Conservation (phyloP, 352 stramenopile species). For the Phytophthora cryptogea region DNA sequence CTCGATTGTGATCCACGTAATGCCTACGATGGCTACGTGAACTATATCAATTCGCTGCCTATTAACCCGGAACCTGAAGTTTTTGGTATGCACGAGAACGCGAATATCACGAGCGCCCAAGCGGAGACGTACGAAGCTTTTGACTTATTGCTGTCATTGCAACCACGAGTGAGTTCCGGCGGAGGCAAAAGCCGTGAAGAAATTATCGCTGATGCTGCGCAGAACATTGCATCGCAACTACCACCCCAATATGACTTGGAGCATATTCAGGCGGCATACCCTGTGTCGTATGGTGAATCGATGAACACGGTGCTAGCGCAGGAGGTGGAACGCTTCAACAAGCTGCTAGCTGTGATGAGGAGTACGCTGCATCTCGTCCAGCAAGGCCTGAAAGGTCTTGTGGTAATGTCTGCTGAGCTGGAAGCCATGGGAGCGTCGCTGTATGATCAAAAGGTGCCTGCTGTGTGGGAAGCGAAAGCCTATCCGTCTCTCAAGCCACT, state of each 20-base stretch:
- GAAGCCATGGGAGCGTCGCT: constrained; percentile 87
- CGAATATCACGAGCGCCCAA: constrained; percentile 93
- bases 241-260: constrained; percentile 86
- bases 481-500: constrained; percentile 93
- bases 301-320: constrained; percentile 94
- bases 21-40: constrained; percentile 87
- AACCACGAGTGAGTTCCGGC: constrained; percentile 79
- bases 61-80: constrained; percentile 92
- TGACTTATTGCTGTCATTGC: constrained; percentile 86
- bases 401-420: constrained; percentile 89
- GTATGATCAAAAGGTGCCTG: constrained; percentile 89
- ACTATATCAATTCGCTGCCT: constrained; percentile 93
- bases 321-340: constrained; percentile 92
- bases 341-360: constrained; percentile 81
- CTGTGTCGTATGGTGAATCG: constrained; percentile 89
- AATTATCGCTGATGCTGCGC: constrained; percentile 85
- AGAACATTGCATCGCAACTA: constrained; percentile 81
- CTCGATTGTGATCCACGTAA: constrained; percentile 66
- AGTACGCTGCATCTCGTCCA: constrained; percentile 84
- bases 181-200: constrained; percentile 86
- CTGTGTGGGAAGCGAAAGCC: constrained; percentile 86
- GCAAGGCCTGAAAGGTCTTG: constrained; percentile 86
- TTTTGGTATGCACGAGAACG: constrained; percentile 96
- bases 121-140: constrained; percentile 91
- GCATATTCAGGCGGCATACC: constrained; percentile 82